Percentiles rank a stretch among this genome's conserved stretches.
phyloP scores from a whole-genome alignment of 1,139 yeast genomes.

The Candida sp. region DNA sequence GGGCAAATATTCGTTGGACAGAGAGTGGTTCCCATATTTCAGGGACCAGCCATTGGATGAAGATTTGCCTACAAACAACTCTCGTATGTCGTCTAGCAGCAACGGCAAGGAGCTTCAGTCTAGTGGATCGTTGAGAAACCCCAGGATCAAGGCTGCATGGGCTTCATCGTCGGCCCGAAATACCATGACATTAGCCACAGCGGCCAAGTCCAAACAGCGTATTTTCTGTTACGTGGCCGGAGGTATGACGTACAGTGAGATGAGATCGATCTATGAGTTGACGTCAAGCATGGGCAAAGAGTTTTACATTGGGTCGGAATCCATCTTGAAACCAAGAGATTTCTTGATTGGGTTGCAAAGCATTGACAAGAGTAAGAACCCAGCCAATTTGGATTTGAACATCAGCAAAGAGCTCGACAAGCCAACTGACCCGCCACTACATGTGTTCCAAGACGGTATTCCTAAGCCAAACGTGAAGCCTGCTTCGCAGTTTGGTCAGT shows the following conservation, averaged over 20 bases:
- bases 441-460: constrained; percentile 33
- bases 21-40: constrained; percentile 69
- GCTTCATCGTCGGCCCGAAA: constrained; percentile 41
- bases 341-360: constrained; percentile 50
- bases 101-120: constrained; percentile 12
- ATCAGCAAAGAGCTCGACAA: constrained; percentile 26
- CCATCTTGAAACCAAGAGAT: constrained; percentile 68
- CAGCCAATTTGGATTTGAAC: constrained; percentile 37
- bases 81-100: constrained; percentile 20
- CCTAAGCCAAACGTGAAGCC: constrained; percentile 14
- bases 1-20: constrained; percentile 53
- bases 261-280: constrained; percentile 77
- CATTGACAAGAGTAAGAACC: constrained; percentile 38
- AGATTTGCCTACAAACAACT: constrained; percentile 36
- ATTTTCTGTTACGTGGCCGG: constrained; percentile 87
- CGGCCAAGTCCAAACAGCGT: constrained; percentile 60
- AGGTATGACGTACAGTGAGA: constrained; percentile 86
- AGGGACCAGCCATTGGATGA: constrained; percentile 77
- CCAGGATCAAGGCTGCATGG: constrained; percentile 85
- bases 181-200: constrained; percentile 5
- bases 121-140: constrained; percentile 60
- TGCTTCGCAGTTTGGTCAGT: constrained; percentile 1
- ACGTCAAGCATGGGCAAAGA: constrained; percentile 68
- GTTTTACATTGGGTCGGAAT: constrained; percentile 84
- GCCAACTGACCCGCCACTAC: constrained; percentile 36